A percentile compares a stretch with the other conserved stretches of the same genome.
Evolutionary conservation across 225 moss, liverwort and hornwort genomes (phyloP).

Genomic region (Marchantia paleacea): DNA sequence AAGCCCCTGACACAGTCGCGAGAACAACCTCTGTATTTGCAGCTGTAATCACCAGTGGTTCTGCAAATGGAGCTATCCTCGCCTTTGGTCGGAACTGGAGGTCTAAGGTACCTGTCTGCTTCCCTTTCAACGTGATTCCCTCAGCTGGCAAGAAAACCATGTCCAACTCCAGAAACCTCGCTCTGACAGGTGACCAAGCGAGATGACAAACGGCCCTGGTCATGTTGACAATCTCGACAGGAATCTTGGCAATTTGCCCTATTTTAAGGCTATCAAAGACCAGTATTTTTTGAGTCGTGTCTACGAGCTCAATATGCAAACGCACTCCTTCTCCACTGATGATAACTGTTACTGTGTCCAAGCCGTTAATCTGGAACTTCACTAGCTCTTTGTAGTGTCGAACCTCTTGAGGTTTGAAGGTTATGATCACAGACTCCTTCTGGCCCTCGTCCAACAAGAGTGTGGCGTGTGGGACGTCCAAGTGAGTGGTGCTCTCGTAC

Average conservation of each 20-base stretch:
- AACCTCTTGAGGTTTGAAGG: slow-evolving; percentile 61
- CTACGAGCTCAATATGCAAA: slow-evolving; percentile 72
- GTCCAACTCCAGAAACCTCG: slow-evolving; percentile 54
- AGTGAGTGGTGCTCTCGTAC: slow-evolving; percentile 58
- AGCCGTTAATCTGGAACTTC: slow-evolving; percentile 67
- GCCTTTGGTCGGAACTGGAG: slow-evolving; percentile 76
- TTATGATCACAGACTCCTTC: slow-evolving; percentile 50
- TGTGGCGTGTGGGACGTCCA: slow-evolving; percentile 62
- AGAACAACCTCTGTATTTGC: slow-evolving; percentile 57
- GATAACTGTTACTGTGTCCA: slow-evolving; percentile 59
- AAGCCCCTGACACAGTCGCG: slow-evolving; percentile 58
- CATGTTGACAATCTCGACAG: slow-evolving; percentile 42
- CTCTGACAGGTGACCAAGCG: slow-evolving; percentile 33
- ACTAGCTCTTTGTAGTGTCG: slow-evolving; percentile 63
- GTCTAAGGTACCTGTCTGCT: slow-evolving; percentile 41
- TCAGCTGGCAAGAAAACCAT: slow-evolving; percentile 70
- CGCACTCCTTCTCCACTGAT: slow-evolving; percentile 79
- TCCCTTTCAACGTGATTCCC: slow-evolving; percentile 60
- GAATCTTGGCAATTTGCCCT: slow-evolving; percentile 52
- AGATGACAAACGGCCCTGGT: slow-evolving; percentile 30
- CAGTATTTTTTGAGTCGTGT: slow-evolving; percentile 64
- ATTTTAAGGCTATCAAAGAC: slow-evolving; percentile 61
- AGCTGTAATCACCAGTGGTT: slow-evolving; percentile 68
- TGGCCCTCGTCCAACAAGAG: slow-evolving; percentile 56
- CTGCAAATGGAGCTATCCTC: slow-evolving; percentile 46